Evolutionary conservation across 2,329 filamentous ascomycete genomes (phyloP).

Genomic region (Phialophora verrucosa): DNA sequence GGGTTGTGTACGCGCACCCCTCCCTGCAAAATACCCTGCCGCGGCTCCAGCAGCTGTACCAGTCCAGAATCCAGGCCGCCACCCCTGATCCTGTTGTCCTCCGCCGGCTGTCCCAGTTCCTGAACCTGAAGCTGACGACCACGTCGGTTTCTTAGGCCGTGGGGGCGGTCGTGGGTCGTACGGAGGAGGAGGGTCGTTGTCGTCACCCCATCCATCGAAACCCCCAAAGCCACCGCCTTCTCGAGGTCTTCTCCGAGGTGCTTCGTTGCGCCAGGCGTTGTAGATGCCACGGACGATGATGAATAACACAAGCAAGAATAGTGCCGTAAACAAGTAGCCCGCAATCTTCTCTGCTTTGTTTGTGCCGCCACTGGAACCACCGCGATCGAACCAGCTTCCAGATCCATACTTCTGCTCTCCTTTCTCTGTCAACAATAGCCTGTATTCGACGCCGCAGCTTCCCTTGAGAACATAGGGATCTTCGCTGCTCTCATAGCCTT

Average conservation of each 20-base stretch:
- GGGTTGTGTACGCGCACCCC: conserved; percentile 39
- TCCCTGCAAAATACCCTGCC: conserved; percentile 51
- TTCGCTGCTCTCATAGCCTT: conserved; percentile 77
- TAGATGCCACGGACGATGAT: conserved; percentile 40
- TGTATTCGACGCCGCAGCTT: conserved; percentile 91
- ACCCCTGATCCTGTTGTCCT: conserved; percentile 41
- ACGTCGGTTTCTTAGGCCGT: conserved; percentile 47
- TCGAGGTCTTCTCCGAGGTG: conserved; percentile 23
- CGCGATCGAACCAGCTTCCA: conserved; percentile 44
- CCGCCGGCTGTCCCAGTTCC: conserved; percentile 10
- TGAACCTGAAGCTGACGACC: conserved; percentile 37
- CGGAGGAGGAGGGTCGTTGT: conserved; percentile 49
- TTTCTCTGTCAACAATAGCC: conserved; percentile 74
- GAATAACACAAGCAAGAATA: conserved; percentile 43
- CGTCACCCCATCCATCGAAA: conserved; percentile 44
- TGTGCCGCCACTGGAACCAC: conserved; percentile 24
- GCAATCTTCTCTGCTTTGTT: conserved; percentile 33
- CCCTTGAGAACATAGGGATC: conserved; percentile 90
- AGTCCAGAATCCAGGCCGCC: conserved; percentile 57
- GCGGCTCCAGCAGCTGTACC: conserved; percentile 51
- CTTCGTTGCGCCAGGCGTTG: conserved; percentile 41
- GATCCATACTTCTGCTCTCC: conserved; percentile 74
- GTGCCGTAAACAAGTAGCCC: conserved; percentile 44
- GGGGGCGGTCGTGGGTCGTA: conserved; percentile 46
- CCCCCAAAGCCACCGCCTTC: conserved; percentile 43